These are phyloP conservation scores for Coccomyxa subellipsoidea DNA, from an alignment of 163 green algal genomes.

Conservation along the genomic window DNA sequence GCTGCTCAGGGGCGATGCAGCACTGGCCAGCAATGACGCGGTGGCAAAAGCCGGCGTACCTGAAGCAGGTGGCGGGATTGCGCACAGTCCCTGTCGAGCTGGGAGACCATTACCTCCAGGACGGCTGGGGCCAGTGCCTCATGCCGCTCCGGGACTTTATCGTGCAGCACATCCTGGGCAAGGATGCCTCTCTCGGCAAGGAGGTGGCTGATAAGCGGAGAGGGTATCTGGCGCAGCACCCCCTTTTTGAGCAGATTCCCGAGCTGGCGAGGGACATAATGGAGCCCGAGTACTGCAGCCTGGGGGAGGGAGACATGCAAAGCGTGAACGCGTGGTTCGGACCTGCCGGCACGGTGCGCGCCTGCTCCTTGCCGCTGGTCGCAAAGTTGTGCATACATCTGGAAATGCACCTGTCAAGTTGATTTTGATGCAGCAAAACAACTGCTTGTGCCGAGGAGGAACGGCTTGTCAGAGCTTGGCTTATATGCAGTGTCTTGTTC, in stretches of 20 bases:
- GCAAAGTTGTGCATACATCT: no score
- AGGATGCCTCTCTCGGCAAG: not conserved
- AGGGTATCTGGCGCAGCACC: slow-evolving; percentile 85
- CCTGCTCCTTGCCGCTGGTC: not conserved
- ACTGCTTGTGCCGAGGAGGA: no score
- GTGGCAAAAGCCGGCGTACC: slow-evolving; percentile 60
- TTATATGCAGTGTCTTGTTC: no score
- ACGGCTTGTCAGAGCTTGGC: no score
- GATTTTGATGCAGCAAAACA: no score
- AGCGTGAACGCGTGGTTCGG: slow-evolving; percentile 93
- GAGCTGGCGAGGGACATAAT: slow-evolving; percentile 63
- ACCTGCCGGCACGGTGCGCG: slow-evolving; percentile 69
- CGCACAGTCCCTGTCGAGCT: slow-evolving; percentile 83
- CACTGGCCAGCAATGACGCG: slow-evolving; percentile 63
- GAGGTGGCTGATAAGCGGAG: not conserved
- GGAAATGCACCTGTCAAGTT: no score
- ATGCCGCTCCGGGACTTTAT: slow-evolving; percentile 80
- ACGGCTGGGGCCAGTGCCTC: slow-evolving; percentile 71
- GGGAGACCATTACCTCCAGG: slow-evolving; percentile 69
- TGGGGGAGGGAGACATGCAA: slow-evolving; percentile 32
- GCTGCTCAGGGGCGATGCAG: slow-evolving; percentile 45
- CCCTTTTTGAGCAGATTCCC: slow-evolving; percentile 87
- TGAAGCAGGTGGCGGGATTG: slow-evolving; percentile 44
- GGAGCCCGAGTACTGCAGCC: slow-evolving; percentile 48
- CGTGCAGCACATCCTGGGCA: slow-evolving; percentile 34